Conservation (phyloP, 2,329 filamentous ascomycete genomes). For the Coniochaeta prunicola region DNA sequence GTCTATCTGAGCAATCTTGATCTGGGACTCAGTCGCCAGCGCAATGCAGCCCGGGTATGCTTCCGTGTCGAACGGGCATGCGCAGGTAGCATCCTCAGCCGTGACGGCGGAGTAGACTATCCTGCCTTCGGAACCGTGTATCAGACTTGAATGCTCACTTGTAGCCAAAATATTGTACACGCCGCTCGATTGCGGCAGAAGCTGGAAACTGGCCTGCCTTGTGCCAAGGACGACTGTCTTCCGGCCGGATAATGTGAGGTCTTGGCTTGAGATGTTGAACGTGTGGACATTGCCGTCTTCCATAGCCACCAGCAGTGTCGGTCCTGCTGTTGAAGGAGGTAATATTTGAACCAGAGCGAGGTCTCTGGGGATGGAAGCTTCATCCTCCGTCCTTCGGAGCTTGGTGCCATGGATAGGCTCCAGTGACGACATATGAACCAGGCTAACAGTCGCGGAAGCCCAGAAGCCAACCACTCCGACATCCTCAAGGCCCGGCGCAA, state of each 20-base stretch:
- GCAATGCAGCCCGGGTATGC: constrained; percentile 77
- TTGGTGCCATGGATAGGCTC: constrained; percentile 54
- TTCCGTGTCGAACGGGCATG: constrained; percentile 75
- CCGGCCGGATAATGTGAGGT: constrained; percentile 59
- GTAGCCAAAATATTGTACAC: constrained; percentile 83
- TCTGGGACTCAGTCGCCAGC: constrained; percentile 66
- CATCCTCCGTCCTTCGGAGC: constrained; percentile 53
- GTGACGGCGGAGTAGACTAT: constrained; percentile 93
- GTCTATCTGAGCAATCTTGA: constrained; percentile 78
- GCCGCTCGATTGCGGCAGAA: constrained; percentile 60
- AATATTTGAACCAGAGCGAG: constrained; percentile 75
- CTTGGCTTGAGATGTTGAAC: constrained; percentile 59
- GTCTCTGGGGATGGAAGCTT: constrained; percentile 74
- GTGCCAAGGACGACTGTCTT: constrained; percentile 83
- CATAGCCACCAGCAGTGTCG: constrained; percentile 82
- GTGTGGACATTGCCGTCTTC: constrained; percentile 88
- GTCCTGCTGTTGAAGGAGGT: constrained; percentile 45
- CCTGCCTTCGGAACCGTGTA: constrained; percentile 81
- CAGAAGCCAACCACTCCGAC: constrained; percentile 83
- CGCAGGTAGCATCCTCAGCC: constrained; percentile 72
- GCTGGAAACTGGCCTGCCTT: constrained; percentile 73
- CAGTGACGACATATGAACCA: constrained; percentile 63
- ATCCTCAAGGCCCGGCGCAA: constrained; percentile 55
- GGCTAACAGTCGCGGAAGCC: constrained; percentile 69
- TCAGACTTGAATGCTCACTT: constrained; percentile 88